These are phyloP conservation scores for Saccharomyces hybrid DNA, from an alignment of 1,139 yeast species.

Conservation along the genomic window DNA sequence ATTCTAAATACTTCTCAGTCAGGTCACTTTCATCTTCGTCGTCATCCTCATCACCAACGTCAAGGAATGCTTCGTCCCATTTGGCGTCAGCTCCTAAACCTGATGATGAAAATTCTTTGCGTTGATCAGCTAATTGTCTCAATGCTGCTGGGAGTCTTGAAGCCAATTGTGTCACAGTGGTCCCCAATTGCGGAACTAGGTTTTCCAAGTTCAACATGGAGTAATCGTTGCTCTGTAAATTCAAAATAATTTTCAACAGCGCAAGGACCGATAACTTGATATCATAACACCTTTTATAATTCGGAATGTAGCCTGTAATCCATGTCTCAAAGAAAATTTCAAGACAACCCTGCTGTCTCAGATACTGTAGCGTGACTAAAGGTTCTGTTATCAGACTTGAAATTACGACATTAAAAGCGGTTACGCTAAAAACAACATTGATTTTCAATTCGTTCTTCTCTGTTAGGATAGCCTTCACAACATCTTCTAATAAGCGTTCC, in stretches of 20 bases:
- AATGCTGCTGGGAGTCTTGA: constrained; percentile 66
- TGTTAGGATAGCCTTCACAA: constrained; percentile 25
- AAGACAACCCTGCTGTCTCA: constrained; percentile 43
- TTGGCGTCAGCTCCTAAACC: constrained; percentile 34
- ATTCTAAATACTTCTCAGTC: constrained; percentile 34
- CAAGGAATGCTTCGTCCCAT: constrained; percentile 25
- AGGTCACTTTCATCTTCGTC: constrained; percentile 36
- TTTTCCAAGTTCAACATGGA: constrained; percentile 24
- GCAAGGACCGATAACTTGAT: constrained; percentile 70
- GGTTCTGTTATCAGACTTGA: constrained; percentile 62
- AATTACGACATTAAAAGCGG: constrained; percentile 58
- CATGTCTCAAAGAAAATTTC: constrained; percentile 56
- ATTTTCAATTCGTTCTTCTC: constrained; percentile 29
- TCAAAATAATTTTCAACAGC: constrained; percentile 43
- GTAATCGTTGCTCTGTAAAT: constrained; percentile 28
- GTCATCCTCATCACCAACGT: constrained; percentile 37
- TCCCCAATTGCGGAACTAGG: constrained; percentile 36
- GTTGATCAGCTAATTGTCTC: constrained; percentile 52
- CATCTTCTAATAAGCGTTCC: constrained; percentile 23
- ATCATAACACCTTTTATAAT: constrained; percentile 70
- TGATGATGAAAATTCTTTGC: constrained; percentile 43
- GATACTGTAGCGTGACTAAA: constrained; percentile 43
- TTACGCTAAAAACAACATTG: constrained; percentile 44
- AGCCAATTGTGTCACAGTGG: constrained; percentile 44
- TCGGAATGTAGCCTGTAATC: constrained; percentile 49